Base-by-base conservation (phyloP, 148 eudicot genomes). In the Mesembryanthemum crystallinum region DNA sequence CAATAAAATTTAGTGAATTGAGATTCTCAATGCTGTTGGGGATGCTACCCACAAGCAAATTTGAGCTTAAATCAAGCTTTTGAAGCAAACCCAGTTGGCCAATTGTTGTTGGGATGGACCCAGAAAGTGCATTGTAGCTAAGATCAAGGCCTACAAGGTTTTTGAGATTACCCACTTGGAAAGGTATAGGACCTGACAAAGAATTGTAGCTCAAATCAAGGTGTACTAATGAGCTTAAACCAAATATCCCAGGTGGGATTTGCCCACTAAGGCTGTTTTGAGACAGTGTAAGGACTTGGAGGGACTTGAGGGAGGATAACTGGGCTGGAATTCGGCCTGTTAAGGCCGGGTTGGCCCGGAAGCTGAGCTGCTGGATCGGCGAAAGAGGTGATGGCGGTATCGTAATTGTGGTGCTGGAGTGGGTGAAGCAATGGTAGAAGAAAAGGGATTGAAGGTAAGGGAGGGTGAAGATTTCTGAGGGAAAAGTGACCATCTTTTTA, bases 181-280 rank as follows among this genome's bases (percentile, higher is more conserved):
- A 1, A 27, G 94, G 91, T 17, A 92, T 76, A 24, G 82, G 12
- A 1, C 91, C 92, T 10, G 83, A 69, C 7, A 92, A 78, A 43
- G 72, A 17, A 74, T 92, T 92, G 73, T 90, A 90, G 90, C 94
- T 88, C 73, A 90, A 80, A 73, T 92, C 97, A 73, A 92, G 88
- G 72, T 87, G 97, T 3, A 86, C 45, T 32, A 92, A 68, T 42
- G 91, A 82, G 54, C 30, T 81, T n/a, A 87, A 57, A 6, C 27
- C 43, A 66, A 81, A 82, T 64, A 92, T 20, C 72, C 79, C 83
- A 12, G 47, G 47, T 21, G 94, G 92, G 71, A 92, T 83, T 63
- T 37, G 47, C 1, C 92, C 94, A 18, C 65, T 67, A 7, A 90
- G 87, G n/a, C 58, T 72, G 78, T 90, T 92, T 45, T 90, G 94